Evolutionary conservation across 2,329 filamentous ascomycete genomes (phyloP), one percentile per base, ranked within the genome.

Genomic region (Phialocephala sp.): DNA sequence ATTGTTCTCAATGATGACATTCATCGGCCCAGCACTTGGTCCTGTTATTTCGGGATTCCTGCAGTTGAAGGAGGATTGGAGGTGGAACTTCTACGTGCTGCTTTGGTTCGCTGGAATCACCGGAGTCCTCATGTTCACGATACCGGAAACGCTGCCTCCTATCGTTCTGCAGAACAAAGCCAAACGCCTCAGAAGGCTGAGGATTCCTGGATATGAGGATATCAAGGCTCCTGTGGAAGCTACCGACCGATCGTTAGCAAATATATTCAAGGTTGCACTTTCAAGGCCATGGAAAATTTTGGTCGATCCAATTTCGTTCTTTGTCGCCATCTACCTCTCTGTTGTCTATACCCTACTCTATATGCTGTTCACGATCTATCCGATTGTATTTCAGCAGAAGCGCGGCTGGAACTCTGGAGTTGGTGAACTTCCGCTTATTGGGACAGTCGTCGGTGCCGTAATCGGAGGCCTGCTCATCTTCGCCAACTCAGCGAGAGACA

Each of bases 231-330:
- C 90, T 69, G 88, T 90, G 37, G 79, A 85, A 60, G 82, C 91
- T 6, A 92, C 96, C 76, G 76, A 55, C 81, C 83, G 71, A 80
- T 8, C 78, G 80, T 4, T 75, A 5, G 60, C 41, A 76, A 80
- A 15, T 72, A 80, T 70, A 90, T 87, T 81, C 97, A 97, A 80
- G 91, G 89, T 6, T 80, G 96, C 5, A 94, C 89, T 93, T 0
- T 85, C 91, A 0, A 97, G 97, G 77, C 89, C 90, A n/a, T 97
- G 94, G 94, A 91, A 89, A 0, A 85, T 97, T 0, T 84, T 97
- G 0, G 95, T 97, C 75, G 93, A 97, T 77, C 87, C 91, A 36
- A 97, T 97, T 73, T 91, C 95, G 52, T 86, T 97, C 70, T 86
- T 94, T 74, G 90, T 96, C 73, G 88, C 89, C 0, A 72, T 96